A percentile compares a stretch with the other conserved stretches of the same genome.
These are phyloP conservation scores for Zymoseptoria brevis DNA, from an alignment of 2,329 filamentous ascomycete genomes.

Conservation along the genomic window DNA sequence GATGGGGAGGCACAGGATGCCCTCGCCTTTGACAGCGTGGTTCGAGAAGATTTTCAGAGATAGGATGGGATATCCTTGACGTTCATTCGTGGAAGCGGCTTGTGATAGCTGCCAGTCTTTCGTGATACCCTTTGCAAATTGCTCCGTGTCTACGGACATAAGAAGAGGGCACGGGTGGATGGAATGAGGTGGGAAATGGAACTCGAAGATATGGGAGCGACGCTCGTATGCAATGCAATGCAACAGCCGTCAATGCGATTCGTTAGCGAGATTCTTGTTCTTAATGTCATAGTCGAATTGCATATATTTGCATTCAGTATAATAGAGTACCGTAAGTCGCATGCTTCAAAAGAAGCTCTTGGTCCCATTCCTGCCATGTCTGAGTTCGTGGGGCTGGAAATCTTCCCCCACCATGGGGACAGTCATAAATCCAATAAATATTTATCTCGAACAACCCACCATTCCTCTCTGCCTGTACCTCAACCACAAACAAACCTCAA, in stretches of 20 bases:
- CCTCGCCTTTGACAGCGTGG: neutral
- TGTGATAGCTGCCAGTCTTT: neutral
- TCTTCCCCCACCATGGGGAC: neutral
- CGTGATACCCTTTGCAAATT: neutral
- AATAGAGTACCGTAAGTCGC: neutral
- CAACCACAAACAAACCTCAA: constrained; percentile 3
- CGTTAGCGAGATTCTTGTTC: neutral
- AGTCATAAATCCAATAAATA: neutral
- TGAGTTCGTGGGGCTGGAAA: neutral
- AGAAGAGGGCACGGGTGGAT: neutral
- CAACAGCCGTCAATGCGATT: neutral
- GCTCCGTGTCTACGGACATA: no score
- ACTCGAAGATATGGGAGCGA: neutral
- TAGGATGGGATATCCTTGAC: neutral
- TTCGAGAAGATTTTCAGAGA: neutral
- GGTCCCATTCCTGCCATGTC: neutral
- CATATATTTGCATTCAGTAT: neutral
- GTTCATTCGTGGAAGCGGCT: neutral
- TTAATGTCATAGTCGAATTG: neutral
- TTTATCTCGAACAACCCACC: neutral
- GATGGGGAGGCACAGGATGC: neutral
- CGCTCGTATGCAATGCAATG: neutral
- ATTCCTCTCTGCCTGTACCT: neutral
- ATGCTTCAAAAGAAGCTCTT: neutral
- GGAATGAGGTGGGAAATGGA: neutral